Evolutionary conservation across 2,329 filamentous ascomycete species (phyloP).

Genomic region (Beauveria medogensis): DNA sequence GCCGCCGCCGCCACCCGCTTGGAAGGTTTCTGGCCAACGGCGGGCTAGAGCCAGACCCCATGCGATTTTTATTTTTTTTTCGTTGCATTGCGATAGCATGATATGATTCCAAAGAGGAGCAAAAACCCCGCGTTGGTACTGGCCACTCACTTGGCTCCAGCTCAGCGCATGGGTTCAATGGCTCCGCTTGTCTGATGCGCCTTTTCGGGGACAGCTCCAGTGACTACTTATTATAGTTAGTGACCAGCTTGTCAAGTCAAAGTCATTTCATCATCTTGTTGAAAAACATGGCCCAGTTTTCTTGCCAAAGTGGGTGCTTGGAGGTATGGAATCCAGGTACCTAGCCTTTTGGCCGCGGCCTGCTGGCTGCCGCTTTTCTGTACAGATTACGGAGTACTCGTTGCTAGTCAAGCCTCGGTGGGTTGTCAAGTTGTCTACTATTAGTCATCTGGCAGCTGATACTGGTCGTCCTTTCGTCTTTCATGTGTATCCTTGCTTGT

Average conservation of each 20-base stretch:
- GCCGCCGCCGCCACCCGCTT: no score
- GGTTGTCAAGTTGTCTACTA: no score
- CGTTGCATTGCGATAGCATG: not conserved
- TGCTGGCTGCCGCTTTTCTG: not conserved
- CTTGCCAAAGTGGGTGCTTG: not conserved
- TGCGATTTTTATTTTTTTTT: not conserved
- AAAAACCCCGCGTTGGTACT: not conserved
- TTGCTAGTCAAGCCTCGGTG: no score
- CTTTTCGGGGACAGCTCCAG: no score
- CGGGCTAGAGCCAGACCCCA: not conserved
- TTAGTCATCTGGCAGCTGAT: not conserved
- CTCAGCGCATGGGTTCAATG: not conserved
- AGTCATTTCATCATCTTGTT: no score
- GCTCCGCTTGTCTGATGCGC: no score
- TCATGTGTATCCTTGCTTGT: not conserved
- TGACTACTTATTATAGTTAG: no score
- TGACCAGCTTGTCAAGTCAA: no score
- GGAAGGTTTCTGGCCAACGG: not conserved
- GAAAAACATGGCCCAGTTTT: not conserved
- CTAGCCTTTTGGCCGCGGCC: not conserved
- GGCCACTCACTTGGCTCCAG: not conserved
- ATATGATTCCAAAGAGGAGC: constrained; percentile 8
- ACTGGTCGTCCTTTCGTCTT: not conserved
- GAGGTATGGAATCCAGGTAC: constrained; percentile 1
- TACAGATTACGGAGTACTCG: no score